Conservation (phyloP, 768 basidiomycete species). For the Hirschioporus abietinus region DNA sequence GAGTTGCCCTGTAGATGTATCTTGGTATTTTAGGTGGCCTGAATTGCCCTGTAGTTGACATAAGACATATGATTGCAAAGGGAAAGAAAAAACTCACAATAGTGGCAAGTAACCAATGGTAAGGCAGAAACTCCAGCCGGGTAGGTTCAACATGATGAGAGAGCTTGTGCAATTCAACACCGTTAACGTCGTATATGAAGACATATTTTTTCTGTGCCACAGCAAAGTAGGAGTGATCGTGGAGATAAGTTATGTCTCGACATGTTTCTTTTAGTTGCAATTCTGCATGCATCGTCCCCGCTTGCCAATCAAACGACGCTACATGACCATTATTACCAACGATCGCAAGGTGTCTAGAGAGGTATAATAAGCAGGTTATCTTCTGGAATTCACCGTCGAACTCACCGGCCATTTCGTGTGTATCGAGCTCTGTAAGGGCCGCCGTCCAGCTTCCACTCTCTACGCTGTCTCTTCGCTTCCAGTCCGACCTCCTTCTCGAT, state of each 20-base stretch:
- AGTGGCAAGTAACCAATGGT: constrained; percentile 89
- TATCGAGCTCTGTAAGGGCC: constrained; percentile 84
- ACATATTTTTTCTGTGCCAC: constrained; percentile 96
- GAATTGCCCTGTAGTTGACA: constrained; percentile 60
- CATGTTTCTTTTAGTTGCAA: constrained; percentile 87
- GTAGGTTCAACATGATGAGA: constrained; percentile 86
- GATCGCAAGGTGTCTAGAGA: constrained; percentile 73
- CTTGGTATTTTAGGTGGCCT: constrained; percentile 94
- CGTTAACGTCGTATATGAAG: constrained; percentile 92
- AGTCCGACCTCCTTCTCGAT: constrained; percentile 59
- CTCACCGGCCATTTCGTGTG: constrained; percentile 85
- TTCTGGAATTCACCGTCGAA: constrained; percentile 12
- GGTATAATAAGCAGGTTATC: background rate
- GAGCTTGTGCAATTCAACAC: constrained; percentile 86
- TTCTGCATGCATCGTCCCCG: constrained; percentile 80
- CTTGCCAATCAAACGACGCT: constrained; percentile 91
- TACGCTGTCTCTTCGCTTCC: constrained; percentile 72
- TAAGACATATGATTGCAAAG: constrained; percentile 1
- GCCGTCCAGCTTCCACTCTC: constrained; percentile 77
- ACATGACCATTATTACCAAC: constrained; percentile 81
- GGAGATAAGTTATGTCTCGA: constrained; percentile 87
- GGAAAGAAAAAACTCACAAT: constrained; percentile 47
- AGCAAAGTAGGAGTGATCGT: constrained; percentile 89
- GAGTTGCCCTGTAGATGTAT: constrained; percentile 88
- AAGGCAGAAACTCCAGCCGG: constrained; percentile 86